Evolutionary conservation across 306 rosid genomes (phyloP).

Genomic region (Rosa chinensis): DNA sequence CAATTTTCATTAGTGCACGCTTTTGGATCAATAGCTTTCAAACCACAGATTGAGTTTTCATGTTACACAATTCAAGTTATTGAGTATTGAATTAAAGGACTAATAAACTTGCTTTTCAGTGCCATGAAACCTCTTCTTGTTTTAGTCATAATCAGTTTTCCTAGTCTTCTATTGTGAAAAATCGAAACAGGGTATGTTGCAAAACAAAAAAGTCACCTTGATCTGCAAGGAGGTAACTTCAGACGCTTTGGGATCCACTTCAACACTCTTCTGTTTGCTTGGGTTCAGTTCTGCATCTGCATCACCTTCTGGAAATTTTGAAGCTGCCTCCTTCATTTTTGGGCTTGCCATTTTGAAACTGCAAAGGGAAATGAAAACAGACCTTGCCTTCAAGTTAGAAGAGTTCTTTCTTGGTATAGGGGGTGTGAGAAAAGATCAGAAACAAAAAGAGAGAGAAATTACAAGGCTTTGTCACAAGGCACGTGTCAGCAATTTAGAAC

Average conservation of each 20-base stretch:
- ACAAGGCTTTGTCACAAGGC: not conserved
- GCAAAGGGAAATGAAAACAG: not conserved
- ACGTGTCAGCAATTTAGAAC: not conserved
- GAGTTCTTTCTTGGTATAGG: constrained; percentile 14
- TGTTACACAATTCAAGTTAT: not conserved
- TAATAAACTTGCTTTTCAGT: not conserved
- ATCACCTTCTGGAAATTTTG: constrained; percentile 48
- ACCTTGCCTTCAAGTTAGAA: not conserved
- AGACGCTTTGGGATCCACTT: constrained; percentile 49
- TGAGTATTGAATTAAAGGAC: not conserved
- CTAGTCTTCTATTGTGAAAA: not conserved
- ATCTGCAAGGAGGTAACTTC: constrained; percentile 45
- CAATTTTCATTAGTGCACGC: not conserved
- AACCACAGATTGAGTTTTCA: not conserved
- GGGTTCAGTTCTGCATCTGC: constrained; percentile 39
- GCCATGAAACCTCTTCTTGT: not conserved
- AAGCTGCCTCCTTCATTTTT: constrained; percentile 18
- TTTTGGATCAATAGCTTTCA: not conserved
- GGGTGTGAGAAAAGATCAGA: not conserved
- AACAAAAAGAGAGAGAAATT: constrained; percentile 9
- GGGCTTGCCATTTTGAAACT: constrained; percentile 47
- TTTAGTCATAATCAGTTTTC: not conserved
- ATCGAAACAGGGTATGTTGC: not conserved
- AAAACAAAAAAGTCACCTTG: constrained; percentile 32
- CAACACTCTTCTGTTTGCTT: constrained; percentile 25